Base-by-base conservation (phyloP, 495 filamentous ascomycete genomes). In the Bryoglossum gracile region DNA sequence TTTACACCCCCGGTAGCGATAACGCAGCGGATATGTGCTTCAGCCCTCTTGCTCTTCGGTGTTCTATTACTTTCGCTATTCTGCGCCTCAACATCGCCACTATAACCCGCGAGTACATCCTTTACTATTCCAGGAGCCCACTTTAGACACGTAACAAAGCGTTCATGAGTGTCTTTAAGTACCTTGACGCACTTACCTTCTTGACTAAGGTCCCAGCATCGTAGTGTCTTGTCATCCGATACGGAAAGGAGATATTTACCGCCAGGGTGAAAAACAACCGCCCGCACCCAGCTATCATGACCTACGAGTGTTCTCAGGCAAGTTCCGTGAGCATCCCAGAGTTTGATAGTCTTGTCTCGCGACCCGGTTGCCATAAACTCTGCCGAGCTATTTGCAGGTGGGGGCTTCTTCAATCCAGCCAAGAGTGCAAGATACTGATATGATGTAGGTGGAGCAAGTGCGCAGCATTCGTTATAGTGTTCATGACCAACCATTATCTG, bases 261-360 rank as follows among this genome's bases (percentile, higher is more conserved):
- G 4, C 87, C 89, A 0, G 91, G 91, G 55, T 97, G 91, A 64
- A 94, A 97, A 9, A 87, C 80, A 8, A 96, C 58, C 0, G 72
- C 84, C 4, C 87, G 80, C 1, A 97, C 83, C 91, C 91, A 97
- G 61, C 95, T 97, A 63, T 97, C 92, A 58, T 97, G 91, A 3
- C 91, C 91, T 2, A 82, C 65, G 8, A 96, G 72, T 1, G 86
- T 92, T 65, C 89, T 95, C 57, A 97, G 81, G 40, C 86, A 73
- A 11, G 83, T 86, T 9, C 91, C 91, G 34, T 89, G 75, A 4
- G 80, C 74, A 62, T 95, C 88, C 89, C 89, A 96, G 10, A 96
- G 62, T 60, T 82, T 82, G 56, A 97, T 94, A 0, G 80, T 87
- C 66, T 95, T 96, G 60, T 98, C 92, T 57, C 91, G 73, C 3